Percentiles rank a stretch among this genome's conserved stretches.
These are phyloP conservation scores for Xylaria sp. DNA, from an alignment of 2,329 filamentous ascomycete species.

Conservation along the genomic window DNA sequence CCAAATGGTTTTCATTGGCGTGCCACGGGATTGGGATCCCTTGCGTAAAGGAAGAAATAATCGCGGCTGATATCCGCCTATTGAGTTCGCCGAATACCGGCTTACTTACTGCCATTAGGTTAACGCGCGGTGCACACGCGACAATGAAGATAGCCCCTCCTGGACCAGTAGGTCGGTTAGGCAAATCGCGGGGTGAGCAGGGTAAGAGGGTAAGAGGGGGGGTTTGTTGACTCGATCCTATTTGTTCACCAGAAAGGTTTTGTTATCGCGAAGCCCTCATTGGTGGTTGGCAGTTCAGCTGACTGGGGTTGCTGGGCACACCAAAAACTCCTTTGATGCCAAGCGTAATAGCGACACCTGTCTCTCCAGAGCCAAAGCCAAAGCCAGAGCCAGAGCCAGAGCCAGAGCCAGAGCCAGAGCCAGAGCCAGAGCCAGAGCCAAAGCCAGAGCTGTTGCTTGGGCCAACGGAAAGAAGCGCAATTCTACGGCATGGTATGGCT, in stretches of 20 bases:
- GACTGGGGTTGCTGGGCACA: constrained; percentile 7
- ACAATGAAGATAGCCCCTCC: constrained; percentile 13
- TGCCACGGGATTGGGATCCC: not conserved
- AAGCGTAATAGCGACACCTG: constrained; percentile 2
- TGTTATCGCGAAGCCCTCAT: constrained; percentile 25
- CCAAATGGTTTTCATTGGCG: constrained; percentile 10
- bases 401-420: not conserved
- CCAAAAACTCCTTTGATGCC: constrained; percentile 4
- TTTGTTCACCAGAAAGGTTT: constrained; percentile 15
- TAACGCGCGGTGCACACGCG: constrained; percentile 10
- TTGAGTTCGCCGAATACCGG: not conserved
- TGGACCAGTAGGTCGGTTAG: not conserved
- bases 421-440: not conserved
- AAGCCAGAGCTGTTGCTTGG: not conserved
- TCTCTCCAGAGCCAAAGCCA: not conserved
- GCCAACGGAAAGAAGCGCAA: constrained; percentile 1
- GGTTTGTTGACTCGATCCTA: constrained; percentile 19
- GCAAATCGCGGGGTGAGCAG: constrained; percentile 26
- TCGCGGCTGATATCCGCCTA: not conserved
- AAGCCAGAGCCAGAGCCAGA: not conserved
- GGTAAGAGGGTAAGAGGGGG: not conserved
- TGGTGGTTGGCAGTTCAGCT: constrained; percentile 22
- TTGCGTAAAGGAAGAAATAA: constrained; percentile 4
- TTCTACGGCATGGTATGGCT: too few species aligned
- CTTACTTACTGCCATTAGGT: not conserved